Evolutionary conservation across 2,329 filamentous ascomycete species (phyloP).

Genomic region (Arthrobotrys musiformis): DNA sequence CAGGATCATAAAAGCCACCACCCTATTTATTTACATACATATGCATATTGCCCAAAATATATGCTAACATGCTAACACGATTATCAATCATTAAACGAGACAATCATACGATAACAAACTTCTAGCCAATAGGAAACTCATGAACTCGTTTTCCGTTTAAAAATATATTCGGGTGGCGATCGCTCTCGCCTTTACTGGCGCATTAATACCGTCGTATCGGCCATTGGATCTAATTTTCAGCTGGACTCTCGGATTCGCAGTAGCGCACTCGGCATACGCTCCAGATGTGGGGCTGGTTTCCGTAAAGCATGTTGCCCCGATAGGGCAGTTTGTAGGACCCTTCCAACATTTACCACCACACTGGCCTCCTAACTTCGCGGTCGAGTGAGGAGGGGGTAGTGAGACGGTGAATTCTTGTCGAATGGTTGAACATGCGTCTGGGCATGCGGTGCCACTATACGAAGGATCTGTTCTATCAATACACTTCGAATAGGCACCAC

Average conservation of each 20-base stretch:
- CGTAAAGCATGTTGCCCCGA: constrained; percentile 12
- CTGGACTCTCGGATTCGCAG: not conserved
- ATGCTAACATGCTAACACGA: no score
- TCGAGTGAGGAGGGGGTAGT: constrained; percentile 12
- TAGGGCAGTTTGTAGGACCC: constrained; percentile 29
- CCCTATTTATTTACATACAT: no score
- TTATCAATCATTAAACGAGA: no score
- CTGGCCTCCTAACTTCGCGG: constrained; percentile 10
- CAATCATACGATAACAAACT: not conserved
- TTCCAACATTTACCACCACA: constrained; percentile 38
- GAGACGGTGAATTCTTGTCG: constrained; percentile 1
- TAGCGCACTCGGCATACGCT: constrained; percentile 34
- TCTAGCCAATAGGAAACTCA: no score
- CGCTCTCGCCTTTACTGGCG: constrained; percentile 3
- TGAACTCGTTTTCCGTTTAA: not conserved
- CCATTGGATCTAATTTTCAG: constrained; percentile 1
- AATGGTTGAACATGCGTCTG: not conserved
- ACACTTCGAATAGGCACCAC: constrained; percentile 4
- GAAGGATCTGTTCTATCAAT: not conserved
- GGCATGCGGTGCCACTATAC: not conserved
- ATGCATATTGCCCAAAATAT: no score
- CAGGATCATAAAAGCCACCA: no score
- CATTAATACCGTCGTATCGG: constrained; percentile 2
- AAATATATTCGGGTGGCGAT: constrained; percentile 26
- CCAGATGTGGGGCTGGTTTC: constrained; percentile 24